Evolutionary conservation across 768 basidiomycete species (phyloP), one percentile per base, ranked within the genome.

Genomic region (Naganishia friedmannii): DNA sequence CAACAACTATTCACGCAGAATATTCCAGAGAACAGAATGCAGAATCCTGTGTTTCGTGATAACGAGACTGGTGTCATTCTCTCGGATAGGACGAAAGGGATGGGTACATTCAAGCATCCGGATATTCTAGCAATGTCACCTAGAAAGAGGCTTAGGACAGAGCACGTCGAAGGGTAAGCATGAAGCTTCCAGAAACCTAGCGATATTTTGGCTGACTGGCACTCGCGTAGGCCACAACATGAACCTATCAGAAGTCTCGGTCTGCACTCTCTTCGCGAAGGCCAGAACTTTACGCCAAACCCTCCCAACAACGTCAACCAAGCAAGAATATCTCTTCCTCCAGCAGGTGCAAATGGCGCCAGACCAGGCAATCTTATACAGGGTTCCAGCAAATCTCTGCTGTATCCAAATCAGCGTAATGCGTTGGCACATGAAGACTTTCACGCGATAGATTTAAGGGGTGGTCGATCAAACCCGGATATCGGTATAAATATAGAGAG

Each of bases 81-180:
- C 4, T 45, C 60, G n/a, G 60, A 63, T 17, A 42, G 60, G 28
- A 63, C 42, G 15, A 29, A 58, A 58, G 57, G 34, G 15, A 58
- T 58, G 57, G 34, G 57, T 37, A 37, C 57, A 7, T 58, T 58
- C 21, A 58, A 58, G n/a, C 57, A 58, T 37, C 57, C 57, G n/a
- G 57, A 63, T 21, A 63, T 42, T 23, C 26, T 63, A 28, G 39
- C 42, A 26, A 10, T 63, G n/a, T 63, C 60, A 42, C 60, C 60
- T 31, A 63, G 60, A 34, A 63, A 63, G 26, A 39, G 60, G 26
- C 37, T 26, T 42, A 26, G 60, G 15, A 26, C 60, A 63, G 23
- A 63, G 23, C 37, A 63, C 26, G 60, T 37, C 15, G 60, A 45
- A 63, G 60, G 28, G 60, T 63, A 45, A 28, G 60, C 23, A 34